Conservation (phyloP, 306 rosid genomes). For the Dalbergia oliveri region DNA sequence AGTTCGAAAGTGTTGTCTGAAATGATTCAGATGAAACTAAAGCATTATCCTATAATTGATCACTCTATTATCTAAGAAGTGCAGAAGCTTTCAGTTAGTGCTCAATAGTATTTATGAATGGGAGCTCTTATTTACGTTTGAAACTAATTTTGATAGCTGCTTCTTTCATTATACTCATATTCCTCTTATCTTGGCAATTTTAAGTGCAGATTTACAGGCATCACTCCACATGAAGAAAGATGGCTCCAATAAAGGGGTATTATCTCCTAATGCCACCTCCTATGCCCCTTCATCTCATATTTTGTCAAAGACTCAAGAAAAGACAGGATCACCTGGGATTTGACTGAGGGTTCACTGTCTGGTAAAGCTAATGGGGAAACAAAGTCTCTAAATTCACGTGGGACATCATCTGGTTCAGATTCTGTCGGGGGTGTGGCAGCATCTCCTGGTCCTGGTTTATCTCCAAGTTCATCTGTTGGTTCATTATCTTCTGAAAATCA, state of each 20-base stretch:
- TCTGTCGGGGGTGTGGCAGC: conserved; percentile 57
- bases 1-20: conserved; percentile 9
- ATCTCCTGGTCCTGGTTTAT: conserved; percentile 67
- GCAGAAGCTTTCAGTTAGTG: conserved; percentile 29
- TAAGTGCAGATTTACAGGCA: conserved; percentile 64
- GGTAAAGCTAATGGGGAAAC: conserved; percentile 62
- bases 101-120: conserved; percentile 28
- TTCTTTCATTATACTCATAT: conserved; percentile 26
- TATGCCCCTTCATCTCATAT: conserved; percentile 61
- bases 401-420: conserved; percentile 68
- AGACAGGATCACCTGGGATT: conserved; percentile 58
- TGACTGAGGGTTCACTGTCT: conserved; percentile 50
- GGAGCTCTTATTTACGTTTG: conserved; percentile 36
- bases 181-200: conserved; percentile 31
- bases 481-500: conserved; percentile 87
- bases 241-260: conserved; percentile 62
- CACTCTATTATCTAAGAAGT: conserved; percentile 10
- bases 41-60: conserved; percentile 14
- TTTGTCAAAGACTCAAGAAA: conserved; percentile 59
- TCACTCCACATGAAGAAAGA: conserved; percentile 59
- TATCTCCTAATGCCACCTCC: conserved; percentile 59
- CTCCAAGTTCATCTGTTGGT: conserved; percentile 91
- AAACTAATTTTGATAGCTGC: conserved; percentile 12
- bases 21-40: conserved; percentile 26
- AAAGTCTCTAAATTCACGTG: conserved; percentile 56